A percentile compares a stretch with the other conserved stretches of the same genome.
Evolutionary conservation across 495 filamentous ascomycete species (phyloP).

Genomic region (Filosporella fistucella): DNA sequence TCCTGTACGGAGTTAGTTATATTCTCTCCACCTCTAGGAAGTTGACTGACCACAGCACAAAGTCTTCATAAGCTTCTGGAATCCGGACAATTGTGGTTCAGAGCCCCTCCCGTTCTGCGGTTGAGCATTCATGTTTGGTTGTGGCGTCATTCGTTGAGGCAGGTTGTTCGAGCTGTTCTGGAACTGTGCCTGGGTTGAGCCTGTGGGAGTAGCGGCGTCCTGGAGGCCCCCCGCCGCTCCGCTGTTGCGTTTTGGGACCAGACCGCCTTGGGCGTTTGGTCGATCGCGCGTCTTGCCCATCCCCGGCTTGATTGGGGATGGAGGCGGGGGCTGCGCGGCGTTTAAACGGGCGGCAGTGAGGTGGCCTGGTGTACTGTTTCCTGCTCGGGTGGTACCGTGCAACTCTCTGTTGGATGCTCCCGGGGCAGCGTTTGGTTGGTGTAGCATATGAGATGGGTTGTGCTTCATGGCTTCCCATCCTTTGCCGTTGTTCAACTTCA

Average conservation of each 20-base stretch:
- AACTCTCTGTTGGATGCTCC: constrained; percentile 75
- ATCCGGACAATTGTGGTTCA: constrained; percentile 47
- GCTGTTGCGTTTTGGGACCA: constrained; percentile 72
- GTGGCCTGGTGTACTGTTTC: constrained; percentile 56
- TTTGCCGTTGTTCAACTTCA: constrained; percentile 95
- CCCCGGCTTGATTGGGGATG: constrained; percentile 77
- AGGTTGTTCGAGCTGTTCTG: constrained; percentile 85
- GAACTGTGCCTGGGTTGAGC: constrained; percentile 86
- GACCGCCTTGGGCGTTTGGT: constrained; percentile 69
- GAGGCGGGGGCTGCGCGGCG: constrained; percentile 87
- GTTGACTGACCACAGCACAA: constrained; percentile 69
- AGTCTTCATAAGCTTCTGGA: constrained; percentile 76
- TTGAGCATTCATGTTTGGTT: constrained; percentile 50
- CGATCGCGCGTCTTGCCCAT: constrained; percentile 74
- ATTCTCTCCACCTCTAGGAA: background rate
- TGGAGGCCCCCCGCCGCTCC: constrained; percentile 61
- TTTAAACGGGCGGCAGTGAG: constrained; percentile 93
- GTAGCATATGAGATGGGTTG: constrained; percentile 71
- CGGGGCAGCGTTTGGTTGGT: constrained; percentile 67
- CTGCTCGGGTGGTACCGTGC: constrained; percentile 50
- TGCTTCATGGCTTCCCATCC: constrained; percentile 90
- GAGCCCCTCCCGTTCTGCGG: constrained; percentile 35
- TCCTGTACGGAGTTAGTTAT: constrained; percentile 14
- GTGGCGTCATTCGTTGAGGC: constrained; percentile 58
- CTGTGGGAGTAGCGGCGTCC: constrained; percentile 72